A percentile compares a stretch with the other conserved stretches of the same genome.
Evolutionary conservation across 1,284 basidiomycete species (phyloP).

Genomic region (Takashimella tepidaria): DNA sequence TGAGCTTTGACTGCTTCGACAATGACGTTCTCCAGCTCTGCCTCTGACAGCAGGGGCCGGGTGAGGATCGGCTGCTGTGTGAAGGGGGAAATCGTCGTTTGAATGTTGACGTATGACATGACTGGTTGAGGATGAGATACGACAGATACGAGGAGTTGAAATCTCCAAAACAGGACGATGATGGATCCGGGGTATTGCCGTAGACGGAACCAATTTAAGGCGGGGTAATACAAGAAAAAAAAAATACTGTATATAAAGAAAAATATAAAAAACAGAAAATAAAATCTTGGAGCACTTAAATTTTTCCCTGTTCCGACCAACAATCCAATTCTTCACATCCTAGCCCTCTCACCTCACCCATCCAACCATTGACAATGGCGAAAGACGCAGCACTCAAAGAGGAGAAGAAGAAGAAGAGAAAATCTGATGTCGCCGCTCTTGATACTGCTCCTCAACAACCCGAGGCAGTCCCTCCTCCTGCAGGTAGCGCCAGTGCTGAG

Average conservation of each 20-base stretch:
- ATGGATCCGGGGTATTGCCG: no score
- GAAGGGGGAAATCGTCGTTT: constrained; percentile 53
- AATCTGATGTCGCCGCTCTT: constrained; percentile 44
- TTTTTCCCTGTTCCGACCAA: background rate
- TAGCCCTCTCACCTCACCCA: constrained; percentile 5
- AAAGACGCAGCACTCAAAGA: constrained; percentile 45
- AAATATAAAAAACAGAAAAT: background rate
- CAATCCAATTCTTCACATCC: constrained; percentile 1
- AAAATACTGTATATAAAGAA: background rate
- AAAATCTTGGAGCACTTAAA: constrained; percentile 2
- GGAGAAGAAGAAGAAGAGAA: constrained; percentile 50
- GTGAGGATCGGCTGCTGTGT: constrained; percentile 49
- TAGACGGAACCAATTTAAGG: background rate
- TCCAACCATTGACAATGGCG: constrained; percentile 37
- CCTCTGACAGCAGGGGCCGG: constrained; percentile 43
- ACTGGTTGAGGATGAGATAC: no score
- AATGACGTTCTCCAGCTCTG: constrained; percentile 60
- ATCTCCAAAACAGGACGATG: no score
- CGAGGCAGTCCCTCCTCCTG: constrained; percentile 20
- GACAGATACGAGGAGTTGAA: no score
- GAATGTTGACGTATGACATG: constrained; percentile 40
- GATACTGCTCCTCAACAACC: constrained; percentile 23
- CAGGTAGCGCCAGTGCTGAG: constrained; percentile 37
- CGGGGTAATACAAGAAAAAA: background rate
- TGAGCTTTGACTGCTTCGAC: constrained; percentile 60